A percentile compares a stretch with the other conserved stretches of the same genome.
Conservation (phyloP, 371 early-diverging fungal genomes). For the Mortierella sp. region DNA sequence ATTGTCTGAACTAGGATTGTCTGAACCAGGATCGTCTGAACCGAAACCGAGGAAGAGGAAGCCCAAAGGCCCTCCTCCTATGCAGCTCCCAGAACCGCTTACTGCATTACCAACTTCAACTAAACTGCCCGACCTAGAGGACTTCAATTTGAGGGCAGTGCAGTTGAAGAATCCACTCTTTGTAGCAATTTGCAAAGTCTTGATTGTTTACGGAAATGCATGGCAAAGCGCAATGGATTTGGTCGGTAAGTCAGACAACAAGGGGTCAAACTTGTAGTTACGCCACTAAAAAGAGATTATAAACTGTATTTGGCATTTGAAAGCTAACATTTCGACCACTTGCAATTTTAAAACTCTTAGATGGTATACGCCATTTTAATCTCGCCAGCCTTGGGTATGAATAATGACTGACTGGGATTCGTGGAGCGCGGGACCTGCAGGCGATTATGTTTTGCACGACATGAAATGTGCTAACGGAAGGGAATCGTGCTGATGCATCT, state of each 20-base stretch:
- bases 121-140: constrained; percentile 37
- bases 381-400: constrained; percentile 55
- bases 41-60: constrained; percentile 17
- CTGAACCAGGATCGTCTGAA: background rate
- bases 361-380: constrained; percentile 51
- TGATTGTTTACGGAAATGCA: constrained; percentile 53
- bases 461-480: constrained; percentile 5
- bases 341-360: constrained; percentile 12
- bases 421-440: constrained; percentile 9
- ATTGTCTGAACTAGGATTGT: background rate
- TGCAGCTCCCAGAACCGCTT: constrained; percentile 32
- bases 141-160: constrained; percentile 43
- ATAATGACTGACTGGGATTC: constrained; percentile 5
- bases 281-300: background rate
- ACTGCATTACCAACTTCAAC: constrained; percentile 33
- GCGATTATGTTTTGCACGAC: constrained; percentile 4
- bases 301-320: background rate
- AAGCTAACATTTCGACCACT: background rate
- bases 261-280: background rate
- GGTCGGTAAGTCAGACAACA: constrained; percentile 31
- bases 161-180: constrained; percentile 52
- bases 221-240: constrained; percentile 56
- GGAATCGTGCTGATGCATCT: constrained; percentile 6
- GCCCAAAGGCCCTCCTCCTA: background rate
- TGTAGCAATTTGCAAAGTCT: constrained; percentile 46